Percentiles rank a stretch among this genome's conserved stretches.
Evolutionary conservation across 208 protist genomes (phyloP).

Genomic region (Wallacemonas rigidus): DNA sequence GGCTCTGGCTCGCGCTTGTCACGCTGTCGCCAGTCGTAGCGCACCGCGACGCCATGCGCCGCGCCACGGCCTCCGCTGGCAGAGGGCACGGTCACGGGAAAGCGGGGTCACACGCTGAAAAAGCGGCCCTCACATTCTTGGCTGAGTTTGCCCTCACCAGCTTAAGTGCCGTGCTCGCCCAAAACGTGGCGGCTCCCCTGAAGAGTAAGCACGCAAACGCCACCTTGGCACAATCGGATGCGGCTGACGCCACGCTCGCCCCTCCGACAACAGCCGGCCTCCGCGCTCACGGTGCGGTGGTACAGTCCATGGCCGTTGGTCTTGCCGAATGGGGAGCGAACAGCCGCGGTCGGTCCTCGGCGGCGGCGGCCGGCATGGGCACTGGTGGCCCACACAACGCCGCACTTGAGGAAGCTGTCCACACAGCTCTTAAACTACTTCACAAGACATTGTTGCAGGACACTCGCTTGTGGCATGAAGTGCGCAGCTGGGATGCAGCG

Average conservation of each 20-base stretch:
- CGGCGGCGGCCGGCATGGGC: too few relatives aligned
- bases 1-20: slow-evolving; percentile 48
- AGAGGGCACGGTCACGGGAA: background rate
- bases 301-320: slow-evolving; percentile 26
- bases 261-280: too few relatives aligned
- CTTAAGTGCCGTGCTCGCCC: slow-evolving; percentile 16
- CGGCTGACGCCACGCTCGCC: too few relatives aligned
- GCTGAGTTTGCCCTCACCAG: slow-evolving; percentile 7
- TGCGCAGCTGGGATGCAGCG: slow-evolving; percentile 32
- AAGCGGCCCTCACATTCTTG: slow-evolving; percentile 17
- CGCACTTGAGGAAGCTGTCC: slow-evolving; percentile 31
- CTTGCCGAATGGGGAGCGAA: slow-evolving; percentile 29
- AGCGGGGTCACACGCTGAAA: background rate
- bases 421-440: slow-evolving; percentile 35
- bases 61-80: slow-evolving; percentile 1
- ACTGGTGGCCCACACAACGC: background rate
- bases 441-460: slow-evolving; percentile 66
- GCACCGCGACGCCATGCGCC: slow-evolving; percentile 21
- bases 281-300: too few relatives aligned
- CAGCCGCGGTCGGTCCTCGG: background rate
- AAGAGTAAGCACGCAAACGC: background rate
- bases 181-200: background rate
- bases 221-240: too few relatives aligned
- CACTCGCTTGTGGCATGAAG: slow-evolving; percentile 42
- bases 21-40: slow-evolving; percentile 44